Evolutionary conservation across 2,329 filamentous ascomycete species (phyloP), one percentile per base, ranked within the genome.

Genomic region (Stachybotrys chartarum): DNA sequence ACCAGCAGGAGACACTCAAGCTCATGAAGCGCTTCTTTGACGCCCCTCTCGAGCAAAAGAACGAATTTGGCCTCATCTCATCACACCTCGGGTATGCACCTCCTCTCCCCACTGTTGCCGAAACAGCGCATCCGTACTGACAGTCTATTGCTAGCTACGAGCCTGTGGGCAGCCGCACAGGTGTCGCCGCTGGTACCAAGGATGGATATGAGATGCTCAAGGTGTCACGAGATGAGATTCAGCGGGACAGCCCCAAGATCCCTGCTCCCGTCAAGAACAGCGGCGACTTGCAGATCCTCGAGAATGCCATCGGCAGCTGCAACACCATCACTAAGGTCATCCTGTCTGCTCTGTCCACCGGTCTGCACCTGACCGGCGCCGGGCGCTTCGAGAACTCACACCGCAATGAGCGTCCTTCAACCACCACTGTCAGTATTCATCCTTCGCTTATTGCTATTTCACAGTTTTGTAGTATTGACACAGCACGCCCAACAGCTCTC

Each of bases 1-100:
- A 82, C 65, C 73, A 79, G 59, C 71, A 81, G 64, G 73, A 79
- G 60, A 76, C 75, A 3, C 72, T 82, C 32, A 72, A 75, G 58
- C 72, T 82, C 46, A 83, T 82, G 80, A 69, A 80, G 64, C 75
- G 75, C 53, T 83, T 81, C 72, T 83, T 82, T 58, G 75, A 75
- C 35, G 66, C 74, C 0, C 78, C 79, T 0, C 64, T 81, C 16
- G 79, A 82, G 68, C 73, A 70, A 47, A 82, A 82, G 75, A 82
- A 81, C 63, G 75, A 82, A 63, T 80, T 76, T 60, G 79, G 79
- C 4, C 75, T 82, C 7, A 72, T 81, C 51, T 75, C 77, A 30
- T 75, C 78, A 5, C 78, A 82, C 65, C 72, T 81, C 30, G 79
- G 78, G 68, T 78, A 65, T 58, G 70, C 63, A 10, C 17, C 46